phyloP scores from a whole-genome alignment of 768 basidiomycete species.

The Collybia mongolica region DNA sequence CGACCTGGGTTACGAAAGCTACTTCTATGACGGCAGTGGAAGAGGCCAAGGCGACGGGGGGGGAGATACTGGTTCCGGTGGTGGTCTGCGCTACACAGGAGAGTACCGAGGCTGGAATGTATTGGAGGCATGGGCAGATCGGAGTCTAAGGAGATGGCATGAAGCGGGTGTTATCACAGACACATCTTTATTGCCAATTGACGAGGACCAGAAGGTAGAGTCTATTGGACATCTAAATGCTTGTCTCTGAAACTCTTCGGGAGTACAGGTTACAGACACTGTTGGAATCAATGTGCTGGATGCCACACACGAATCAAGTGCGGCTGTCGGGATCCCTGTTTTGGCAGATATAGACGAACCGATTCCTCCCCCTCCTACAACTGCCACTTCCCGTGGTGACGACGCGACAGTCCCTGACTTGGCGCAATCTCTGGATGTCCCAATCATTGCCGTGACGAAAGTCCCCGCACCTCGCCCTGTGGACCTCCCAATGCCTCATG shows the following conservation, averaged over 20 bases:
- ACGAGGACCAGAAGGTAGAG: conserved; percentile 51
- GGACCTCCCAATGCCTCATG: conserved; percentile 61
- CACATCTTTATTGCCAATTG: conserved; percentile 32
- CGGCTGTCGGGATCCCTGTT: conserved; percentile 65
- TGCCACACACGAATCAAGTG: conserved; percentile 39
- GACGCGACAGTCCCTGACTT: conserved; percentile 11
- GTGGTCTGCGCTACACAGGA: conserved; percentile 73
- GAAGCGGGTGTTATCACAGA: conserved; percentile 71
- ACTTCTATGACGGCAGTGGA: conserved; percentile 80
- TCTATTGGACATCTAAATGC: conserved; percentile 6
- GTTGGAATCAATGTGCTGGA: conserved; percentile 38
- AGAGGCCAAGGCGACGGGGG: conserved; percentile 79
- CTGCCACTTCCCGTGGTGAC: conserved; percentile 13
- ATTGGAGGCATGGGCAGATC: conserved; percentile 91
- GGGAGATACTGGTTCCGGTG: conserved; percentile 67
- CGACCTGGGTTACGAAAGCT: conserved; percentile 81
- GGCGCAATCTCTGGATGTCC: conserved; percentile 29
- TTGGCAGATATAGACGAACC: conserved; percentile 39
- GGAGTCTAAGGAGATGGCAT: conserved; percentile 84
- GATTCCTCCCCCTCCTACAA: conserved; percentile 28
- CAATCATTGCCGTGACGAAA: conserved; percentile 65
- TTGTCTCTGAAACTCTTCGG: conserved; percentile 1
- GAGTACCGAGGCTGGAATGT: conserved; percentile 93
- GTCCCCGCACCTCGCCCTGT: conserved; percentile 72
- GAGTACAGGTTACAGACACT: conserved; percentile 33